Percentiles rank a stretch among this genome's conserved stretches.
These are phyloP conservation scores for Nemania sp. DNA, from an alignment of 2,329 filamentous ascomycete genomes.

Conservation along the genomic window DNA sequence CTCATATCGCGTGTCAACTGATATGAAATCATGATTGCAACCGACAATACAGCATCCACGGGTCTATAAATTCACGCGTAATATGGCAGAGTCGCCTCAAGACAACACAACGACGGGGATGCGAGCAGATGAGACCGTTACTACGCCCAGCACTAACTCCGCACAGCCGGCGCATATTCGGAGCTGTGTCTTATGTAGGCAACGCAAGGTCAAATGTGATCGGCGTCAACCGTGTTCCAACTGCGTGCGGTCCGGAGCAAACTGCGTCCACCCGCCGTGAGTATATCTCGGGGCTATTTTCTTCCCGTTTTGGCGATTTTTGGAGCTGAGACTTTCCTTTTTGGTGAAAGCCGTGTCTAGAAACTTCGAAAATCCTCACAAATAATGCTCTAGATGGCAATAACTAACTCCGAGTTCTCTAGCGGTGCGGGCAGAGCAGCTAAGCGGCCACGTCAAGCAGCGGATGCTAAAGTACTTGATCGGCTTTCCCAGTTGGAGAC, in stretches of 20 bases:
- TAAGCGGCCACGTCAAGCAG: conserved; percentile 37
- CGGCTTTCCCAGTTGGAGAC: conserved; percentile 40
- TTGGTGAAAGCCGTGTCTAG: too few species aligned
- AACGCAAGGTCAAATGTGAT: conserved; percentile 44
- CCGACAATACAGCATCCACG: neutral
- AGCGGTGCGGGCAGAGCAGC: conserved; percentile 39
- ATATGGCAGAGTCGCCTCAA: conserved; percentile 24
- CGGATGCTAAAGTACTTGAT: conserved; percentile 37
- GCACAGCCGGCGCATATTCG: conserved; percentile 36
- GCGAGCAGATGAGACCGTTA: conserved; percentile 4
- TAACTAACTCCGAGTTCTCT: too few species aligned
- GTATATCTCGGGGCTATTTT: too few species aligned
- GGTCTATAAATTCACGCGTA: neutral
- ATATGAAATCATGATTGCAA: conserved; percentile 6
- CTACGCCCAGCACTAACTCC: neutral
- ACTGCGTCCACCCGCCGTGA: conserved; percentile 40
- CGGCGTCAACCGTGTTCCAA: conserved; percentile 42
- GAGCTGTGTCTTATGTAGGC: conserved; percentile 41
- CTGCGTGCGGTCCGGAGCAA: conserved; percentile 31
- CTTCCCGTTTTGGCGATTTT: too few species aligned
- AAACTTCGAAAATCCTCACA: too few species aligned
- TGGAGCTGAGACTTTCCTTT: too few species aligned
- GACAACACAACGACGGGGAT: conserved; percentile 1
- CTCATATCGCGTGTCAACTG: conserved; percentile 4
- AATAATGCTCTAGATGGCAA: too few species aligned